These are phyloP conservation scores for Tetratostichococcus sp. DNA, from an alignment of 139 green algal species.

Conservation along the genomic window DNA sequence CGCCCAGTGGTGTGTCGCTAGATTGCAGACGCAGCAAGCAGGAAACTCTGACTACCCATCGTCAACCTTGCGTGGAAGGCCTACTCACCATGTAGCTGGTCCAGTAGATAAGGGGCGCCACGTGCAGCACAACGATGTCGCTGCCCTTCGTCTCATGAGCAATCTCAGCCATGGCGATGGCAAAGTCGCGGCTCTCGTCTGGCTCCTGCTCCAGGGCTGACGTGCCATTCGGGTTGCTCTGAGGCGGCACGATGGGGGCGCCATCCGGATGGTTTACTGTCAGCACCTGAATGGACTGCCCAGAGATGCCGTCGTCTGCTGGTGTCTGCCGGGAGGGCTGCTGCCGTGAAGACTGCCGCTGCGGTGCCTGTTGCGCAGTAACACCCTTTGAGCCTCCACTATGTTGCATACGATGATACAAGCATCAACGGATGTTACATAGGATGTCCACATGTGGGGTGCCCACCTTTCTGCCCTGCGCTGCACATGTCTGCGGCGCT, in stretches of 20 bases:
- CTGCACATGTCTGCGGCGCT: not conserved
- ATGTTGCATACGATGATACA: too few relatives aligned
- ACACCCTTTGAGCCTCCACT: too few relatives aligned
- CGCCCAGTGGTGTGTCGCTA: too few relatives aligned
- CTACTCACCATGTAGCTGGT: slow-evolving; percentile 53
- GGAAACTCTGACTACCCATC: too few relatives aligned
- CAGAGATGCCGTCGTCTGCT: too few relatives aligned
- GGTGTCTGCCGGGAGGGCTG: too few relatives aligned
- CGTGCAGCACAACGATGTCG: slow-evolving; percentile 61
- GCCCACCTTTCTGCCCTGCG: not conserved
- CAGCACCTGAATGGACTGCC: too few relatives aligned
- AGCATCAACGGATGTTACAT: too few relatives aligned
- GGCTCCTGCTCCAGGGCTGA: not conserved
- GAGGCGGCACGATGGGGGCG: not conserved
- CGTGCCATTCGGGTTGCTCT: not conserved
- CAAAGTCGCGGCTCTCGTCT: slow-evolving; percentile 22
- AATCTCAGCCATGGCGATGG: slow-evolving; percentile 31
- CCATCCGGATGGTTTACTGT: not conserved
- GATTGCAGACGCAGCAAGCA: not conserved
- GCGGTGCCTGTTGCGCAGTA: too few relatives aligned
- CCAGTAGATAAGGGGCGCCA: slow-evolving; percentile 59
- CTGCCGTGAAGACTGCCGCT: too few relatives aligned
- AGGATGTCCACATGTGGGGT: too few relatives aligned
- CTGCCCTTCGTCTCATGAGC: slow-evolving; percentile 26
- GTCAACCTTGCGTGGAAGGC: too few relatives aligned